Evolutionary conservation across 495 filamentous ascomycete genomes (phyloP), one percentile per base, ranked within the genome.

Genomic region (Aspergillus ellipticus): DNA sequence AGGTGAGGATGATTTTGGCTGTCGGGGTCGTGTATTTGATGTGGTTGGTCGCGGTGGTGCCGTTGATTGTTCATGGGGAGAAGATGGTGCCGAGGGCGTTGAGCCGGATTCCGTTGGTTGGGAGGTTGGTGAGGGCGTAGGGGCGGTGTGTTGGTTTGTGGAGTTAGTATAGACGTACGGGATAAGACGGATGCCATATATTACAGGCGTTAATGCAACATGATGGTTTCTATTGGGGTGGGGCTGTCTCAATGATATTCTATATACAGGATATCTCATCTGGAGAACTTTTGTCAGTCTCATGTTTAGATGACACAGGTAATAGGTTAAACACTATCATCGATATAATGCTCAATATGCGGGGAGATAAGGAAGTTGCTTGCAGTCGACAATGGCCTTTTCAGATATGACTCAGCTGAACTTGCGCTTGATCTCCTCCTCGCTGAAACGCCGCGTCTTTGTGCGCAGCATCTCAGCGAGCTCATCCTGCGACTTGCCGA

Each of bases 381-480:
- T 4, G 7, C 24, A 28, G 24, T 28, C 24, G 3, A 7, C 24
- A 3, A 28, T 28, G 24, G n/a, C n/a, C n/a, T n/a, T n/a, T n/a
- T n/a, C n/a, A n/a, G n/a, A n/a, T n/a, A 22, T 6, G 8, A 7
- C 15, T 24, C 6, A 47, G 43, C 21, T 29, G 11, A 48, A 48
- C 45, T 48, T 48, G 10, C 16, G 24, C 22, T 24, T 22, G 10
- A 48, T 48, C 45, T 48, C 45, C 45, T 29, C 45, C 24, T 48
- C 45, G 28, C 22, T 48, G 61, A 90, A 88, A 39, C 67, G 74
- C 22, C 78, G 72, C 16, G 86, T 87, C 73, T 85, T 85, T 11
- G 64, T 71, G 53, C 75, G 76, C 54, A 90, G 64, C 84, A 89
- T 81, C 16, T 75, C 79, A 21, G 79, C 85, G 19, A 79, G 67